Evolutionary conservation across 1,284 basidiomycete genomes (phyloP).

Genomic region (Tetrapyrgos nigripes): DNA sequence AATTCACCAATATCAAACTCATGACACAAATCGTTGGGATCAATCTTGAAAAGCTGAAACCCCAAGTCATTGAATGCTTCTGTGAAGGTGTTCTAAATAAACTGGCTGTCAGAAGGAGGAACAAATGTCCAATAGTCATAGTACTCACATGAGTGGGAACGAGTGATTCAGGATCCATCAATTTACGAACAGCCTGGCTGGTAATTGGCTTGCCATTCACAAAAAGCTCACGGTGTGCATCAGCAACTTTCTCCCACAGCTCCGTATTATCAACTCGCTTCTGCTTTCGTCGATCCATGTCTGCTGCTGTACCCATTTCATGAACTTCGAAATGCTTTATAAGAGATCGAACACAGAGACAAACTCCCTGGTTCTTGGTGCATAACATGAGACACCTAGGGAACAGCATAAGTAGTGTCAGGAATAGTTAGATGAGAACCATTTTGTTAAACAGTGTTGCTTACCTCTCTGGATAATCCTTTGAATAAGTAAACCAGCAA

Average conservation of each 20-base stretch:
- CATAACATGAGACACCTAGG: no score
- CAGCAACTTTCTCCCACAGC: background rate
- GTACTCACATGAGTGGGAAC: no score
- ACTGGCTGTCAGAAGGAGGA: background rate
- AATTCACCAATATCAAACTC: constrained; percentile 6
- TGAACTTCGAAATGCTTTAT: no score
- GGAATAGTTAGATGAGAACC: no score
- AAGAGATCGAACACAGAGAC: no score
- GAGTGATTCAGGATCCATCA: background rate
- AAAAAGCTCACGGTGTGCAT: background rate
- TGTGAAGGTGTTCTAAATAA: background rate
- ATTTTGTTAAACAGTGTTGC: no score
- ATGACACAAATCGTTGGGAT: background rate
- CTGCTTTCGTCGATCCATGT: no score
- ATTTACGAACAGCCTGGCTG: background rate
- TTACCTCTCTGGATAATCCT: constrained; percentile 45
- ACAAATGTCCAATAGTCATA: background rate
- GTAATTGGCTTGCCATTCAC: background rate
- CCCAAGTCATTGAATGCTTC: background rate
- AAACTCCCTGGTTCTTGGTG: no score
- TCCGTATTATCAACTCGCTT: no score
- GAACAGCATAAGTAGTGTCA: no score
- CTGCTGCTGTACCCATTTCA: no score
- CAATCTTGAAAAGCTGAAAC: background rate
- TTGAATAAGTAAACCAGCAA: constrained; percentile 36